Conservation (phyloP, 208 protist species). For the Crithidia bombi region DNA sequence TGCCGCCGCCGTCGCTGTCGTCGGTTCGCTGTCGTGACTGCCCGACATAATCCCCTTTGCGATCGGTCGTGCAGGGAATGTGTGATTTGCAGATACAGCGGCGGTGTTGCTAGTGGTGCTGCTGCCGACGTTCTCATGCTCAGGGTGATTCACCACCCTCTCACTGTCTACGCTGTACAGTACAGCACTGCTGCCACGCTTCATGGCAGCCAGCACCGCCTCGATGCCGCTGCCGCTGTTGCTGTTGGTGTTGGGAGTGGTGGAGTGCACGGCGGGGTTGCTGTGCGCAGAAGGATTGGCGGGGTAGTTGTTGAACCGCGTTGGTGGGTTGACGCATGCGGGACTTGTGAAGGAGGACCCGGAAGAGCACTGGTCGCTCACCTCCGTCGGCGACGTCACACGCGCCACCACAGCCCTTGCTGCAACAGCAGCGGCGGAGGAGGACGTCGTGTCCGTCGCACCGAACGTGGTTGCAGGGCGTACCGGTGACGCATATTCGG, state of each 20-base stretch:
- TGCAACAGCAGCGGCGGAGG: background rate
- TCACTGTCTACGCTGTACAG: slow-evolving; percentile 16
- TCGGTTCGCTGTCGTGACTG: slow-evolving; percentile 18
- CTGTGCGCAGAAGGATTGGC: background rate
- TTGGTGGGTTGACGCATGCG: slow-evolving; percentile 13
- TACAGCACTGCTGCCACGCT: slow-evolving; percentile 12
- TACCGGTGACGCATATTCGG: background rate
- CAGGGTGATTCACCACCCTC: background rate
- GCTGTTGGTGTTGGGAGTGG: slow-evolving; percentile 2
- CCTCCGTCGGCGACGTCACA: background rate
- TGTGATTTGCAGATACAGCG: background rate
- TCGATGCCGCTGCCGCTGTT: slow-evolving; percentile 15
- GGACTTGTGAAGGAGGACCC: slow-evolving; percentile 31
- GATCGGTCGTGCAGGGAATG: slow-evolving; percentile 26
- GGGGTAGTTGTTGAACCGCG: slow-evolving; percentile 9
- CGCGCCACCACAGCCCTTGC: background rate
- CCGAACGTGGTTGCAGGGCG: background rate
- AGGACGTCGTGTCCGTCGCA: background rate
- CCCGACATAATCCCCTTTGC: slow-evolving; percentile 2
- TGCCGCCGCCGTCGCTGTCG: background rate
- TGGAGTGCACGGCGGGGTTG: background rate
- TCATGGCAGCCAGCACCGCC: slow-evolving; percentile 25
- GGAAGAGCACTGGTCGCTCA: slow-evolving; percentile 9
- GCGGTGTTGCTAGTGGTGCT: background rate
- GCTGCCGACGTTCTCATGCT: background rate